Conservation (phyloP, 805 yeast genomes). For the Wickerhamomyces tratensis region DNA sequence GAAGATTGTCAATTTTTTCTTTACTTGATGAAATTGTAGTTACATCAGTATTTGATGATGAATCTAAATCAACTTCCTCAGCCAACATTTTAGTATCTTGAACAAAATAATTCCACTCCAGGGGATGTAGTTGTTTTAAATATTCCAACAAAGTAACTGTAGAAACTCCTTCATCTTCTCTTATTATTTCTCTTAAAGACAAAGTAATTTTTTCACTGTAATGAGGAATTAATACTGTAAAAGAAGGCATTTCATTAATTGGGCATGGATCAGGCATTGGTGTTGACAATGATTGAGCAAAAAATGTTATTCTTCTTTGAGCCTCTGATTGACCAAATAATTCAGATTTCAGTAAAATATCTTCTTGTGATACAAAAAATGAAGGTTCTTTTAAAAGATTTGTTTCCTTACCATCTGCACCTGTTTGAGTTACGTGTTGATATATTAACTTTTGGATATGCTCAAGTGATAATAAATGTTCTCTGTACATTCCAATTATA, state of each 20-base stretch:
- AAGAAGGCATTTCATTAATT: constrained; percentile 64
- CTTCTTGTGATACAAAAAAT: constrained; percentile 78
- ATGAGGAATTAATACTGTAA: constrained; percentile 81
- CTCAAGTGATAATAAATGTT: constrained; percentile 60
- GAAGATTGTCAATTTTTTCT: constrained; percentile 31
- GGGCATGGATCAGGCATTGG: constrained; percentile 72
- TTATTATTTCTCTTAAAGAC: constrained; percentile 68
- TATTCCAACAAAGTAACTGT: constrained; percentile 63
- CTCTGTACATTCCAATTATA: constrained; percentile 64
- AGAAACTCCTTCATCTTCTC: constrained; percentile 52
- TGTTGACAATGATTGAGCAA: constrained; percentile 83
- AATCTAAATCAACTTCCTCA: constrained; percentile 30
- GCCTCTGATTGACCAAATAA: constrained; percentile 65
- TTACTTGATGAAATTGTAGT: constrained; percentile 3
- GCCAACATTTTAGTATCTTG: constrained; percentile 52
- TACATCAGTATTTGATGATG: constrained; percentile 1
- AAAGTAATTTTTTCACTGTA: constrained; percentile 75
- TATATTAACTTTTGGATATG: constrained; percentile 55
- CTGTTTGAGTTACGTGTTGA: constrained; percentile 17
- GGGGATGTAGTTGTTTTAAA: constrained; percentile 50
- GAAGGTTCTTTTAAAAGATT: constrained; percentile 55
- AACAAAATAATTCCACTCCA: constrained; percentile 66
- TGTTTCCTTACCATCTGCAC: constrained; percentile 27
- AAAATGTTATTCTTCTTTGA: constrained; percentile 72
- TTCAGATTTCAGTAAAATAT: constrained; percentile 50